These are phyloP conservation scores for Fusarium beomiforme DNA, from an alignment of 2,329 filamentous ascomycete genomes.

Conservation along the genomic window DNA sequence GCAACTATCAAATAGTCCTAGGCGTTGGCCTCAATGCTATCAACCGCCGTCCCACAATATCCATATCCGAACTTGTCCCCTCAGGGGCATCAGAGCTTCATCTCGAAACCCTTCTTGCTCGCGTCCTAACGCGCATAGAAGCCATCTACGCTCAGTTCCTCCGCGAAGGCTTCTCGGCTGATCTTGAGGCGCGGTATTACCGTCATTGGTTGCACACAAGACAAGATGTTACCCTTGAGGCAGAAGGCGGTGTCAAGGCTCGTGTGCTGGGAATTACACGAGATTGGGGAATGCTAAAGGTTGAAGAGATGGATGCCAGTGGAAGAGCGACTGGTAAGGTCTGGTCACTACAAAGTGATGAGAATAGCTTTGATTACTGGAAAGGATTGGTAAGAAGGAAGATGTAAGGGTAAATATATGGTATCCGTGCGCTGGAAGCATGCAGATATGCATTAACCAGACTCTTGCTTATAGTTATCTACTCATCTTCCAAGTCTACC, in stretches of 20 bases:
- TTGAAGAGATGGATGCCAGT: conserved; percentile 80
- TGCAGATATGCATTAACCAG: too few relatives aligned
- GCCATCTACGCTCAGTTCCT: conserved; percentile 80
- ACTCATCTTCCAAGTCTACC: background rate
- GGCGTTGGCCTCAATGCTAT: conserved; percentile 89
- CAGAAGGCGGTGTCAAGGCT: conserved; percentile 78
- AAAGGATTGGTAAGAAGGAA: conserved; percentile 86
- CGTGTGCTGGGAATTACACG: conserved; percentile 85
- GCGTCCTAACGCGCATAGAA: conserved; percentile 82
- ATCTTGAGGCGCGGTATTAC: conserved; percentile 83
- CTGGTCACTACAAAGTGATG: conserved; percentile 91
- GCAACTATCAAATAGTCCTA: conserved; percentile 84
- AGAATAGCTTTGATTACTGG: conserved; percentile 99
- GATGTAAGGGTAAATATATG: conserved; percentile 53
- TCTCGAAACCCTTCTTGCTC: conserved; percentile 83
- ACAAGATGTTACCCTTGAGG: conserved; percentile 78
- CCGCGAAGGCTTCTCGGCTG: conserved; percentile 75
- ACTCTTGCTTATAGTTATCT: rapidly evolving
- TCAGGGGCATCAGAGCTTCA: conserved; percentile 65
- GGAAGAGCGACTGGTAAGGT: conserved; percentile 79
- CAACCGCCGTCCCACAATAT: conserved; percentile 87
- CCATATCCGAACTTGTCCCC: conserved; percentile 77
- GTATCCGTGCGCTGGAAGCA: too few relatives aligned
- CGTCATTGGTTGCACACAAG: conserved; percentile 85
- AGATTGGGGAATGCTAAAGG: conserved; percentile 90